Conservation (phyloP, 23 red algal species). For the Agarophyton chilense region DNA sequence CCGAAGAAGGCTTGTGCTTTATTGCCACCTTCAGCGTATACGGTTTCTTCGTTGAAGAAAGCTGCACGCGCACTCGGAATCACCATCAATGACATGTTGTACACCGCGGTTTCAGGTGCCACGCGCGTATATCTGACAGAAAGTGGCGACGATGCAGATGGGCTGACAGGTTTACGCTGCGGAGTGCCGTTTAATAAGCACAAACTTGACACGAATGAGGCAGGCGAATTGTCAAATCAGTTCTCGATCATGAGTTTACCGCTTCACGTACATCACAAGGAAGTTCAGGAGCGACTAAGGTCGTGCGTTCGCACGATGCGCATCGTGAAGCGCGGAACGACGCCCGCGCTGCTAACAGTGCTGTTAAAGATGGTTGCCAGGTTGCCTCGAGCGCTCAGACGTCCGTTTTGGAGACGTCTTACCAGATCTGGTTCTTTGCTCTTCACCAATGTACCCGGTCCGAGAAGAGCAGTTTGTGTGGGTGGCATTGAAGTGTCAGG, state of each 20-base stretch:
- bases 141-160: conserved; percentile 27
- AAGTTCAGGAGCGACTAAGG: conserved; percentile 18
- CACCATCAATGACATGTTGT: conserved; percentile 62
- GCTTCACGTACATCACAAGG: conserved; percentile 20
- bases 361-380: background rate
- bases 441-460: conserved; percentile 56
- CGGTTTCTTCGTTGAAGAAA: conserved; percentile 13
- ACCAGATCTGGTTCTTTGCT: conserved; percentile 19
- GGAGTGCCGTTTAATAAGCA: conserved; percentile 49
- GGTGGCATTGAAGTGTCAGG: conserved; percentile 17
- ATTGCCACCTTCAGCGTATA: conserved; percentile 31
- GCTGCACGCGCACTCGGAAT: conserved; percentile 28
- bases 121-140: conserved; percentile 22
- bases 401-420: conserved; percentile 22
- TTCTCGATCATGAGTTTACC: conserved; percentile 27
- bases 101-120: conserved; percentile 46
- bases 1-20: conserved; percentile 40
- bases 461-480: conserved; percentile 13
- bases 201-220: background rate
- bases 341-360: background rate
- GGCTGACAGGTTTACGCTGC: conserved; percentile 1
- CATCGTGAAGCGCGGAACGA: background rate
- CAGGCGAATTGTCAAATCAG: conserved; percentile 23
- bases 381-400: conserved; percentile 8
- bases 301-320: conserved; percentile 14